Conservation (phyloP, 306 rosid species). For the Rosa chinensis region DNA sequence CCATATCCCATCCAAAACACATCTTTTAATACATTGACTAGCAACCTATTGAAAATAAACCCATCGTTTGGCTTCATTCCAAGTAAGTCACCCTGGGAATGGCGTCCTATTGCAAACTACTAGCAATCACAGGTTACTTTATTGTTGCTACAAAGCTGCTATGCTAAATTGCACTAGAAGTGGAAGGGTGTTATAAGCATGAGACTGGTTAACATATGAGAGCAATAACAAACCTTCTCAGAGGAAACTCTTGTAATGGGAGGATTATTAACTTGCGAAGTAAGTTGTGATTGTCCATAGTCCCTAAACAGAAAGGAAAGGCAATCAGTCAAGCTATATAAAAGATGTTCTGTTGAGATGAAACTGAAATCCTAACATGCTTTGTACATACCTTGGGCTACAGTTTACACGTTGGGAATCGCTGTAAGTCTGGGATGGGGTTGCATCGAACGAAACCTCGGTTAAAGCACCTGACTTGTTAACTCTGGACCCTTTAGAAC, state of each 20-base stretch:
- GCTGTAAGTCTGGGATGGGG: slow-evolving; percentile 28
- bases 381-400: slow-evolving; percentile 32
- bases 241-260: slow-evolving; percentile 57
- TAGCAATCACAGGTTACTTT: neutral
- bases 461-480: slow-evolving; percentile 28
- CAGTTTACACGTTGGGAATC: slow-evolving; percentile 31
- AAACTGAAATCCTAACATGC: slow-evolving; percentile 5
- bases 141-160: neutral
- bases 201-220: slow-evolving; percentile 2
- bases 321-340: slow-evolving; percentile 10
- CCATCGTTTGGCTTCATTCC: neutral
- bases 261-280: slow-evolving; percentile 24
- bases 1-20: slow-evolving; percentile 10
- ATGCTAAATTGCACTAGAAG: neutral
- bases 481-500: slow-evolving; percentile 48
- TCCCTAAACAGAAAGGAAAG: slow-evolving; percentile 35
- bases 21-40: neutral
- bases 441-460: slow-evolving; percentile 1
- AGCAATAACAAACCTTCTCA: slow-evolving; percentile 57
- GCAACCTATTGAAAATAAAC: neutral
- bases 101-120: neutral
- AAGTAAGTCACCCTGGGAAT: neutral
- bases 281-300: slow-evolving; percentile 28
- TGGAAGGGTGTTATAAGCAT: neutral
- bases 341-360: neutral